Percentiles rank a stretch among this genome's conserved stretches.
Evolutionary conservation across 2,329 filamentous ascomycete genomes (phyloP).

Genomic region (Hypoxylon sp.): DNA sequence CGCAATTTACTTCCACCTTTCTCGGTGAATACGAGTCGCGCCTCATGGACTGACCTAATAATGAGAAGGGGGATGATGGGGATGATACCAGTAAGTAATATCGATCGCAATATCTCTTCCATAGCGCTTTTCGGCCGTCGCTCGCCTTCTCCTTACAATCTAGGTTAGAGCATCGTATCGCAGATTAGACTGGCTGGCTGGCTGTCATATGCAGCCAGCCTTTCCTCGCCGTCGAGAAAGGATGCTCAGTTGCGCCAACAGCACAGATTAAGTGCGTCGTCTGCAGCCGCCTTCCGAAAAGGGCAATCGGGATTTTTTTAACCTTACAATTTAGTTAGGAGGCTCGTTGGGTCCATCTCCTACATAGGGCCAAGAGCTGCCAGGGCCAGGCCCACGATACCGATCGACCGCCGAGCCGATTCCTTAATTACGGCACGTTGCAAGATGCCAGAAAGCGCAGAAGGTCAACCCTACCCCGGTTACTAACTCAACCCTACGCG

Average conservation of each 20-base stretch:
- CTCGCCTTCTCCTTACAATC: background rate
- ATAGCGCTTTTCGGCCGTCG: background rate
- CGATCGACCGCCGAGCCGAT: constrained; percentile 20
- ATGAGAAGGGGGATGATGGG: background rate
- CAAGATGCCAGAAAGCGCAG: background rate
- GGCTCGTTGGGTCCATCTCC: background rate
- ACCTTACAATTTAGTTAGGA: background rate
- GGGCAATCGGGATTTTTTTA: constrained; percentile 24
- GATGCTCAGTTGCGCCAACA: constrained; percentile 3
- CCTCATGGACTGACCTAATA: background rate
- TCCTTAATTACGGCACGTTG: constrained; percentile 20
- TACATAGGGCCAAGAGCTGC: background rate
- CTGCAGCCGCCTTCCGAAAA: constrained; percentile 31
- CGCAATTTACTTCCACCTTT: background rate
- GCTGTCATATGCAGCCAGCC: constrained; percentile 8
- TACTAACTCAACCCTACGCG: too few relatives aligned
- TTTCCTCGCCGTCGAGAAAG: background rate
- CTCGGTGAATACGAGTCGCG: background rate
- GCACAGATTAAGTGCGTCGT: background rate
- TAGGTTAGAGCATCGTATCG: background rate
- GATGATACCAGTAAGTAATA: background rate
- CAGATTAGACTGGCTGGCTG: too few relatives aligned
- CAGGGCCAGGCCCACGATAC: background rate
- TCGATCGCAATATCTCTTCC: background rate
- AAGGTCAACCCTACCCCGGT: too few relatives aligned